Evolutionary conservation across 768 basidiomycete genomes (phyloP), one percentile per base, ranked within the genome.

Genomic region (Kwoniella europaea): DNA sequence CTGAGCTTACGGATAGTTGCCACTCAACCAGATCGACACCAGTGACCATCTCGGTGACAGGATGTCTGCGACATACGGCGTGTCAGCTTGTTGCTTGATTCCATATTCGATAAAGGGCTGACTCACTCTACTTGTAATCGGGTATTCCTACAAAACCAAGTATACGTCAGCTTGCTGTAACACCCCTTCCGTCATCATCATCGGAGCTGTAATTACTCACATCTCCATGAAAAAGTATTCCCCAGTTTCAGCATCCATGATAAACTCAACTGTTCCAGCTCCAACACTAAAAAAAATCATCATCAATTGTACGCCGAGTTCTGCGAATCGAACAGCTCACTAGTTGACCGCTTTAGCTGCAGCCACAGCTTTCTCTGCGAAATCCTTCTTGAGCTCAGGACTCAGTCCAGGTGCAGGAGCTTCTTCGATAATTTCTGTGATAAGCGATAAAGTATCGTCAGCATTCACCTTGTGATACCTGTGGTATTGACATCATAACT

Each of bases 221-320:
- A 96, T 96, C 84, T 97, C 94, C 94, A 95, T 95, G 81, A 97
- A 97, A 79, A 90, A 97, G 82, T 96, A 96, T 69, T 89, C 87
- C 67, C 88, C 84, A 9, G 91, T 92, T 80, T 94, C 91, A 72
- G 93, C 94, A 82, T 98, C 94, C 74, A 96, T 93, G 73, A 98
- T 96, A 77, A 98, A 97, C 81, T 98, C 94, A 63, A 82, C 76
- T 1, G 72, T 76, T 10, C 70, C 76, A 7, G 69, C 68, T 2
- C 74, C 74, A 15, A 74, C 73, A 58, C 78, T 79, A 35, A 18
- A 5, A 27, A 24, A 6, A 20, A 20, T 3, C n/a, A 10, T 4
- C 10, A 20, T 27, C 3, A 60, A 20, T 20, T 65, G 44, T 24
- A 24, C 24, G 24, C 24, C 24, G 24, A 24, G 24, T 24, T 24